phyloP scores from a whole-genome alignment of 108 stramenopile genomes.

The Discostella pseudostelligera region DNA sequence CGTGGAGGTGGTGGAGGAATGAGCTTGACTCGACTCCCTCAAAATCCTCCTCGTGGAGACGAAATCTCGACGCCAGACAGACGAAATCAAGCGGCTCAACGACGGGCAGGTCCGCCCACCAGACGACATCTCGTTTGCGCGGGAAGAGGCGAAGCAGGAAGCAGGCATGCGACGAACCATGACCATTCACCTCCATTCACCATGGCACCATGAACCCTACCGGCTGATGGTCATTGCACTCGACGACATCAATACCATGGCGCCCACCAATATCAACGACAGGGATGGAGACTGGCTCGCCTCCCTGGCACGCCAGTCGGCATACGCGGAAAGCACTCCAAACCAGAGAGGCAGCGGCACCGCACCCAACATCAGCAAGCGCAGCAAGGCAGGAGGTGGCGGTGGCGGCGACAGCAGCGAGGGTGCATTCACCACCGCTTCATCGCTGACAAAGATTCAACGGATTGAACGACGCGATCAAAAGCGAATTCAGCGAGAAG shows the following conservation, averaged over 20 bases:
- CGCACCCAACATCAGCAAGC: slow-evolving; percentile 1
- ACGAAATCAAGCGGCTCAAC: no score
- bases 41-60: no score
- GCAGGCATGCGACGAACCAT: no score
- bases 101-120: no score
- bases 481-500: slow-evolving; percentile 22
- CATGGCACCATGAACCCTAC: not conserved
- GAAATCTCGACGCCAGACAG: no score
- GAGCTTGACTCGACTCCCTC: no score
- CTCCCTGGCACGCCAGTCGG: slow-evolving; percentile 25
- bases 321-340: slow-evolving; percentile 12
- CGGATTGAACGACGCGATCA: slow-evolving; percentile 27
- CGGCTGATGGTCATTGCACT: not conserved
- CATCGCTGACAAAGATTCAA: slow-evolving; percentile 15
- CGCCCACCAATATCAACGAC: not conserved
- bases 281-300: slow-evolving; percentile 24
- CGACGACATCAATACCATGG: no score
- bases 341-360: slow-evolving; percentile 4
- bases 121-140: no score
- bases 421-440: not conserved
- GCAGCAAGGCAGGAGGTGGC: not conserved
- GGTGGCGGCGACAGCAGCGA: not conserved
- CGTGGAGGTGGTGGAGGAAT: no score
- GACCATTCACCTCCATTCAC: not conserved
- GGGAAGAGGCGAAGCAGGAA: no score